Percentiles rank a stretch among this genome's conserved stretches.
These are phyloP conservation scores for Sphaerulina musiva DNA, from an alignment of 2,329 filamentous ascomycete genomes.

Conservation along the genomic window DNA sequence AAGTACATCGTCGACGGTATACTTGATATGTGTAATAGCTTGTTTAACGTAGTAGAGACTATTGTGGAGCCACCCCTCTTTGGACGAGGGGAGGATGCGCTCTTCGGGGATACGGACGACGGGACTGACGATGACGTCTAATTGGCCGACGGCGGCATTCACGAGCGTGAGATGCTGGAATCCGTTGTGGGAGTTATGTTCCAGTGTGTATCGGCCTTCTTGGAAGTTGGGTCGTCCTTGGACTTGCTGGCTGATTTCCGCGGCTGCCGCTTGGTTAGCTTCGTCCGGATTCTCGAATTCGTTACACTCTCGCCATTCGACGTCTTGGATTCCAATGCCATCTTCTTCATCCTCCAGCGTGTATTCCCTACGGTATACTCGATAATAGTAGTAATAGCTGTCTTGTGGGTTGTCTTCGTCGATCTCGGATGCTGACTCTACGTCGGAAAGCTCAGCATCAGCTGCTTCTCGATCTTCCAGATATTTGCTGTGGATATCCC, in stretches of 20 bases:
- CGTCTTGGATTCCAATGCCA: neutral
- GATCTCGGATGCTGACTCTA: neutral
- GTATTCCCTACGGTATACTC: slow-evolving; percentile 10
- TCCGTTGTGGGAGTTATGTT: neutral
- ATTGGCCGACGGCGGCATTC: neutral
- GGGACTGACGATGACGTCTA: slow-evolving; percentile 2
- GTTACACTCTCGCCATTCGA: neutral
- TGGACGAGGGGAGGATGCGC: slow-evolving; percentile 5
- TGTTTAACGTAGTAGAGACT: slow-evolving; percentile 4
- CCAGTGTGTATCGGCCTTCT: neutral
- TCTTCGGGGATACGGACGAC: neutral
- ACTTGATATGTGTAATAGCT: neutral
- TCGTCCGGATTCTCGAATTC: slow-evolving; percentile 3
- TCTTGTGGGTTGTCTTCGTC: slow-evolving; percentile 5
- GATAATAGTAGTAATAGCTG: slow-evolving; percentile 9
- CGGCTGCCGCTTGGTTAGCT: slow-evolving; percentile 9
- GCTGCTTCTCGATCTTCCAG: neutral
- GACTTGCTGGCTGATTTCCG: neutral
- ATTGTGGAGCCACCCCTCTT: neutral
- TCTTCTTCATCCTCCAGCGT: slow-evolving; percentile 1
- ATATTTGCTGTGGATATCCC: neutral
- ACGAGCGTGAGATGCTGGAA: neutral
- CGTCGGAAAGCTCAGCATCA: neutral
- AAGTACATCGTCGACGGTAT: neutral
- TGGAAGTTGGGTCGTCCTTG: neutral